Percentiles rank a stretch among this genome's conserved stretches.
Conservation (phyloP, 495 filamentous ascomycete species). For the Neurospora sp. region DNA sequence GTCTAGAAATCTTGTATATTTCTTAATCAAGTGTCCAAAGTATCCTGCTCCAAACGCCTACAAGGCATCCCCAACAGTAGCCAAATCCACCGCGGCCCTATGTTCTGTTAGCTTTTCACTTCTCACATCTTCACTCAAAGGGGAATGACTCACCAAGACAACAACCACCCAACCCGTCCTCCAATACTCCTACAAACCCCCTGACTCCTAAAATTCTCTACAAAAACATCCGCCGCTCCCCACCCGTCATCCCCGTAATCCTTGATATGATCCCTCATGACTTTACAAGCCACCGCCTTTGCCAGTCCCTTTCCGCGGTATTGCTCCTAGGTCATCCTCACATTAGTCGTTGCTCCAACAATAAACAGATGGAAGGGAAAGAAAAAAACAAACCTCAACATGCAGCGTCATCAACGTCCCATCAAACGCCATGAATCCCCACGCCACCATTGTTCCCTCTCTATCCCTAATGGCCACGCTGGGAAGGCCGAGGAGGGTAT, state of each 20-base stretch:
- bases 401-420: constrained; percentile 25
- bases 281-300: constrained; percentile 30
- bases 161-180: constrained; percentile 24
- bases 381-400: constrained; percentile 20
- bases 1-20: not conserved
- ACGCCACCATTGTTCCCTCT: constrained; percentile 29
- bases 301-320: constrained; percentile 36
- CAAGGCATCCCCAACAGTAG: constrained; percentile 6
- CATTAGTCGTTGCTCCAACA: too few relatives aligned
- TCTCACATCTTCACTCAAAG: too few relatives aligned
- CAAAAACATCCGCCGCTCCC: constrained; percentile 34
- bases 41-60: not conserved
- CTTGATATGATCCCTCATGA: constrained; percentile 29
- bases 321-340: constrained; percentile 12
- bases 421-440: constrained; percentile 33
- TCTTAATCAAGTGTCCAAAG: not conserved
- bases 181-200: constrained; percentile 34
- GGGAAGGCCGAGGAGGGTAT: not conserved
- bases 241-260: constrained; percentile 30
- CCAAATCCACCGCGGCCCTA: constrained; percentile 13
- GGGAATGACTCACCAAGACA: constrained; percentile 28
- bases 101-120: too few relatives aligned
- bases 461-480: not conserved
- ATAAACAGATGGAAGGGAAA: not conserved
- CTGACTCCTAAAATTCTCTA: constrained; percentile 30